These are phyloP conservation scores for Alternaria longipes DNA, from an alignment of 2,329 filamentous ascomycete genomes.

Conservation along the genomic window DNA sequence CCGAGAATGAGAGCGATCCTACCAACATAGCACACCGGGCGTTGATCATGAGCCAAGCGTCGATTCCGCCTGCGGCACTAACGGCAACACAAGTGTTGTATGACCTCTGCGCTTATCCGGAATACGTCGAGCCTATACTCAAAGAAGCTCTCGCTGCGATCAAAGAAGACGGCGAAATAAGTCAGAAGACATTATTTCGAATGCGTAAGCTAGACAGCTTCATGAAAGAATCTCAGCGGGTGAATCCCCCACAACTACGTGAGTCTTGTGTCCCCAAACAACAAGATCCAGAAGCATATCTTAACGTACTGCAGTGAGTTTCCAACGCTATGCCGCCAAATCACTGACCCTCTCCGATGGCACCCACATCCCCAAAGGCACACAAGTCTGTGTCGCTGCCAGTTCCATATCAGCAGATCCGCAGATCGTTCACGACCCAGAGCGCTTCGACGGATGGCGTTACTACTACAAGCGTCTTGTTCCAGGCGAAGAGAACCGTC, in stretches of 20 bases:
- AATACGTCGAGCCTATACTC: rapidly evolving
- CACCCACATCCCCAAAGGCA: neutral
- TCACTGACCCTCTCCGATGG: neutral
- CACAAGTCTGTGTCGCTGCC: neutral
- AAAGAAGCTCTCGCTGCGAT: neutral
- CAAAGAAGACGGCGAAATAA: neutral
- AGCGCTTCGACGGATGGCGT: neutral
- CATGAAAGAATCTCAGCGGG: neutral
- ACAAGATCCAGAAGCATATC: too few relatives aligned
- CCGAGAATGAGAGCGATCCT: neutral
- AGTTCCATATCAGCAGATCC: neutral
- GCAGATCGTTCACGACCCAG: neutral
- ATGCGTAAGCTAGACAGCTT: neutral
- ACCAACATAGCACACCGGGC: neutral
- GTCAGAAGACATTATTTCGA: neutral
- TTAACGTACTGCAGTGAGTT: neutral
- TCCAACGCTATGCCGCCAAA: neutral
- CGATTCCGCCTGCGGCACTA: neutral
- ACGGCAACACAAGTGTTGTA: neutral
- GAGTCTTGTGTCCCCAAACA: neutral
- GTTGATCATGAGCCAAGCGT: neutral
- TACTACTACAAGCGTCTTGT: neutral
- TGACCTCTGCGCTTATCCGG: neutral
- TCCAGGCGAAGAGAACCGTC: neutral
- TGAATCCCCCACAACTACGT: neutral